Evolutionary conservation across 179 eudicot species (phyloP).

Genomic region (Spinacia oleracea): DNA sequence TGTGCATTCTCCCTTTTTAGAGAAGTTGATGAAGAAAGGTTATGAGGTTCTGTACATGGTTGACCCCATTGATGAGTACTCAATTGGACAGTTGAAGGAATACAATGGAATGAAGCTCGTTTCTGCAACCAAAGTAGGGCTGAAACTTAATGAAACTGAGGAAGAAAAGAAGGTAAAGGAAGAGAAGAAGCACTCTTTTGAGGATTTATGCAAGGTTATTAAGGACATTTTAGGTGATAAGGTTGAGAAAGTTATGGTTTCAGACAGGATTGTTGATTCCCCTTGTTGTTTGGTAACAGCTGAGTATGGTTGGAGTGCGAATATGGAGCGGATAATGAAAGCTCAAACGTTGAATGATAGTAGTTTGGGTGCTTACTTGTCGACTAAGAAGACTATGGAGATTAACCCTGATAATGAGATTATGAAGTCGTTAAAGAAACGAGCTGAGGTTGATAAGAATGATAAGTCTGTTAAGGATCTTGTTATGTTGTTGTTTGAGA

Average conservation of each 20-base stretch:
- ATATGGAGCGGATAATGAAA: constrained; percentile 86
- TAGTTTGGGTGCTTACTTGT: constrained; percentile 75
- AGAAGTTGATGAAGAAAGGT: constrained; percentile 71
- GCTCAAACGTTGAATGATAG: constrained; percentile 72
- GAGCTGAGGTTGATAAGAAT: constrained; percentile 76
- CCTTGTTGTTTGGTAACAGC: constrained; percentile 84
- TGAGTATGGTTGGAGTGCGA: constrained; percentile 79
- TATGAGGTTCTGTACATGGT: constrained; percentile 80
- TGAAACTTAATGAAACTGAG: constrained; percentile 68
- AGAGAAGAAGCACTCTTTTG: constrained; percentile 71
- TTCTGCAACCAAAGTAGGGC: constrained; percentile 72
- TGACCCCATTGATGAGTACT: constrained; percentile 82
- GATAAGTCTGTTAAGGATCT: constrained; percentile 74
- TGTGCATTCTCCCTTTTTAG: constrained; percentile 79
- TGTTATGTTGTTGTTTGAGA: constrained; percentile 67
- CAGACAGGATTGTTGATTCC: constrained; percentile 77
- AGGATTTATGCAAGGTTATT: constrained; percentile 66
- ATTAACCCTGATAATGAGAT: constrained; percentile 77
- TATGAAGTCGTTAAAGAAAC: constrained; percentile 73
- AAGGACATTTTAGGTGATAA: constrained; percentile 75
- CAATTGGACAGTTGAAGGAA: constrained; percentile 73
- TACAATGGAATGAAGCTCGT: constrained; percentile 78
- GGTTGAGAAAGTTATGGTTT: constrained; percentile 71
- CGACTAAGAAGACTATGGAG: constrained; percentile 86
- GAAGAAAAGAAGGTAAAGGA: constrained; percentile 69